These are phyloP conservation scores for Pilasporangium apinafurcum DNA, from an alignment of 352 stramenopile genomes.

Conservation along the genomic window DNA sequence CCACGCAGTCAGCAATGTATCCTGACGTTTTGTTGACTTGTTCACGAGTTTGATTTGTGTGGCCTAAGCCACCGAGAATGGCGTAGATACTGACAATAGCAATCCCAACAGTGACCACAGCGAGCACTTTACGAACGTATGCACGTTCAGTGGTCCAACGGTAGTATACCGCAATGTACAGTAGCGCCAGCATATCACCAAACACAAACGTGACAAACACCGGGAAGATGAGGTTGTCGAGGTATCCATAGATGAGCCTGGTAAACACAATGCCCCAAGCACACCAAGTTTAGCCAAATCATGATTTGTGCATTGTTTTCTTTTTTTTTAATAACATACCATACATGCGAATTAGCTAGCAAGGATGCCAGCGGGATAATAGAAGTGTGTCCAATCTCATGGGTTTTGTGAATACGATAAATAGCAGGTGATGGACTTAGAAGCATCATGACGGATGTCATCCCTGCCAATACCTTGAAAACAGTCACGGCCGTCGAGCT, in stretches of 20 bases:
- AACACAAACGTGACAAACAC: conserved; percentile 43
- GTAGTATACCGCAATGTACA: conserved; percentile 52
- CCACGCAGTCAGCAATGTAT: conserved; percentile 24
- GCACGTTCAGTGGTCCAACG: conserved; percentile 24
- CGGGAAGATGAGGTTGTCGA: conserved; percentile 37
- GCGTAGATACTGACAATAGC: conserved; percentile 28
- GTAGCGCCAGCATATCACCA: conserved; percentile 24
- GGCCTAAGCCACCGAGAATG: conserved; percentile 22
- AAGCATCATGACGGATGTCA: conserved; percentile 29
- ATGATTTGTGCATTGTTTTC: no score
- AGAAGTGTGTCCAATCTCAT: conserved; percentile 23
- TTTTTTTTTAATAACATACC: no score
- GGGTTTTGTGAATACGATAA: conserved; percentile 28
- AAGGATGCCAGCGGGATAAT: conserved; percentile 31
- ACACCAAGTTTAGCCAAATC: no score
- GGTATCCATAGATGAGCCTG: conserved; percentile 43
- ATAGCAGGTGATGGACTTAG: conserved; percentile 27
- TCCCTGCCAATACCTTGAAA: conserved; percentile 24
- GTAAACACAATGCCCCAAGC: no score
- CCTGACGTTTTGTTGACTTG: conserved; percentile 18
- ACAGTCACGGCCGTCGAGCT: no score
- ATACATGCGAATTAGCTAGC: conserved; percentile 32
- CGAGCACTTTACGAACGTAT: conserved; percentile 28
- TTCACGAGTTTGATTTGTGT: conserved; percentile 18
- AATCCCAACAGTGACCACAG: conserved; percentile 11